Base-by-base conservation (phyloP, 495 filamentous ascomycete genomes). In the Neurospora pannonica region DNA sequence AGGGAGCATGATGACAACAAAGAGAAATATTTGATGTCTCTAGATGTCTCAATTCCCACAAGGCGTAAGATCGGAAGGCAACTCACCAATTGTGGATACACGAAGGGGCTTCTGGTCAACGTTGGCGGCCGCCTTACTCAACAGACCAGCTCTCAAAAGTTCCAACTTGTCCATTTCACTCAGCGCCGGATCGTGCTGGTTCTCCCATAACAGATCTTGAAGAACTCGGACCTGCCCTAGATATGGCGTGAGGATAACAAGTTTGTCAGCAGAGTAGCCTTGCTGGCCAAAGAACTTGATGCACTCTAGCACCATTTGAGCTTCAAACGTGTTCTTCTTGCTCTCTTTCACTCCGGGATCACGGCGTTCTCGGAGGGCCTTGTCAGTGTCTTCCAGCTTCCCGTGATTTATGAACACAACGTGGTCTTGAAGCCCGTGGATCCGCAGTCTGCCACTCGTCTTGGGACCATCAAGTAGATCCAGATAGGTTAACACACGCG, bases 191-290 rank as follows among this genome's bases (percentile, higher is more conserved):
- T 86, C 85, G 38, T 85, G 83, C 5, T 91, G 85, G 40, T 86
- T 83, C 15, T 84, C 82, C 17, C 8, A 43, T 0, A 97, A 83
- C 0, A 78, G 78, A 0, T 88, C 80, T 3, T 82, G 79, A 0
- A 97, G 82, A 2, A 91, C 84, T 4, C 82, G 84, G 0, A 95
- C 83, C 77, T 95, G 93, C 0, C 91, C 91, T 7, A 88, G 81
- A 77, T 96, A 96, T 0, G 93, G 93, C 0, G 93, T 94, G 1
- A 97, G 78, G 2, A 95, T 82, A 4, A 93, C 92, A 1, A 93
- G 76, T 5, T 92, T 82, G 46, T 90, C 85, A 0, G 89, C 89
- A 3, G 86, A 86, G 76, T 95, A 97, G 0, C 92, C 92, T 76
- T 95, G 92, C 75, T 93, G 92, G 1, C 85, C 92, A 4, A 95